Base-by-base conservation (phyloP, 331 rosid species). In the Quercus lobata region DNA sequence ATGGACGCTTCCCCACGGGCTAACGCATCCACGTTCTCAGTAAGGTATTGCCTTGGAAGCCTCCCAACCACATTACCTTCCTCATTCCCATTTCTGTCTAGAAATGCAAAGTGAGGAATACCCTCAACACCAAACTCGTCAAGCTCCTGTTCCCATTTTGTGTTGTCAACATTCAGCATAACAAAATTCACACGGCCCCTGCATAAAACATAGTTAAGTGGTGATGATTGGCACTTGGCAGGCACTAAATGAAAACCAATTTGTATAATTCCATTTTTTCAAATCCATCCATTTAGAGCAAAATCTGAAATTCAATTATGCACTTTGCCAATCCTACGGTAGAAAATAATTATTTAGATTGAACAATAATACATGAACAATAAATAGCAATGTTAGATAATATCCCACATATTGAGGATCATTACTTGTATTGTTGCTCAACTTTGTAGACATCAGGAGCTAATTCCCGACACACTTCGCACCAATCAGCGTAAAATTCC, bases 401-500 rank as follows among this genome's bases (percentile, higher is more conserved):
- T 6, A 57, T n/a, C 24, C 27, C 52, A 54, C 37, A 62, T 32
- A 61, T 29, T 63, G 69, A 74, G 77, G 81, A 69, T 71, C 71
- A 78, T 85, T 88, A 93, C 99, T 95, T 95, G 87, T 81, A 95
- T 57, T 90, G 92, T 85, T 95, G 97, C 94, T 95, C 98, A 34
- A 90, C 90, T 93, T 87, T 93, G 87, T 91, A 90, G 9, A 95
- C 98, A 55, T 90, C 98, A n/a, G 99, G 97, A 49, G 94, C 99
- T 85, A 95, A 86, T 84, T 95, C 98, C 52, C 92, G 81, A 76
- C 99, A 95, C 52, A 95, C 97, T 89, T 95, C 99, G 81, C 99
- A 95, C 99, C 99, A 95, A 77, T 93, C 99, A 17, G 99, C 99
- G 85, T 95, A 95, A 83, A 95, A 95, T 86, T 95, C 99, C 58